phyloP scores from a whole-genome alignment of 352 stramenopile genomes.

The Hyaloperonospora brassicae region DNA sequence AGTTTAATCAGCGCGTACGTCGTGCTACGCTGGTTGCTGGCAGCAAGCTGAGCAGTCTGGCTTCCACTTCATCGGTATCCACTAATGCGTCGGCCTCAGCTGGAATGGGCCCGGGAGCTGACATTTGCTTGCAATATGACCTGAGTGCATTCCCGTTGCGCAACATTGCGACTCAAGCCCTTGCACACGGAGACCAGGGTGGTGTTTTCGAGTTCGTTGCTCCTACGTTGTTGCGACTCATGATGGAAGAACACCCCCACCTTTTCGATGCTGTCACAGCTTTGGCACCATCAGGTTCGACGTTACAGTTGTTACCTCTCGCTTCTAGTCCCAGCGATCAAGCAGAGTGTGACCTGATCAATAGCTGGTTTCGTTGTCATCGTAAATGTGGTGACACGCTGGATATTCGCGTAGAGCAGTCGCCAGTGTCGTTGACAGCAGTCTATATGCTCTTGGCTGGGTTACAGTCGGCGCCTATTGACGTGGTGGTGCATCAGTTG shows the following conservation, averaged over 20 bases:
- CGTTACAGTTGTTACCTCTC: constrained; percentile 23
- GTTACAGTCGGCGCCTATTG: constrained; percentile 29
- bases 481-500: constrained; percentile 26
- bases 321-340: constrained; percentile 15
- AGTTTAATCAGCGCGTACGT: constrained; percentile 62
- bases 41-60: constrained; percentile 44
- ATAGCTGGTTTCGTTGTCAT: constrained; percentile 29
- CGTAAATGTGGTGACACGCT: constrained; percentile 13
- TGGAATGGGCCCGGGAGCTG: constrained; percentile 25
- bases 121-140: constrained; percentile 54
- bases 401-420: constrained; percentile 8
- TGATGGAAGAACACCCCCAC: constrained; percentile 49
- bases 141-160: constrained; percentile 32
- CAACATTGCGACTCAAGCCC: constrained; percentile 38
- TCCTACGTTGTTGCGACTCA: constrained; percentile 39
- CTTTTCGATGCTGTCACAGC: constrained; percentile 24
- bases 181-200: constrained; percentile 27
- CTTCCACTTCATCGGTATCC: constrained; percentile 21
- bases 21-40: constrained; percentile 42
- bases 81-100: constrained; percentile 20
- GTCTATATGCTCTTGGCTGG: constrained; percentile 19
- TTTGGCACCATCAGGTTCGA: constrained; percentile 13
- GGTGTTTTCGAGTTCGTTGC: constrained; percentile 46
- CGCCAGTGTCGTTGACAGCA: constrained; percentile 25
- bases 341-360: constrained; percentile 16